phyloP scores from a whole-genome alignment of 2,329 filamentous ascomycete genomes.

The Phialophora expanda region DNA sequence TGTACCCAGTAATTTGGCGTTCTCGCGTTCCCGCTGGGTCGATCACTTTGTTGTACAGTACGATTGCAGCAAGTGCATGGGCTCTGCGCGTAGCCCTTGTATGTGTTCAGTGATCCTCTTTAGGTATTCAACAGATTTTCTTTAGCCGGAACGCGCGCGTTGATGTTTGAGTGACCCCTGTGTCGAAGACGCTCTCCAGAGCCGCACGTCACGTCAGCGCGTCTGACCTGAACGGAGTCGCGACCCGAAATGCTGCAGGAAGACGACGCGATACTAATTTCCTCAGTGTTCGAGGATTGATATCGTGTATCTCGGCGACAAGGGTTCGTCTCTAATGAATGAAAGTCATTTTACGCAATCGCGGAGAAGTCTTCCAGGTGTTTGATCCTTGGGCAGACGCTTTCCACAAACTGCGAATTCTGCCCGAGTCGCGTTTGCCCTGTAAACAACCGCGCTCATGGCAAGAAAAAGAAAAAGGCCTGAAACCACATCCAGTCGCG shows the following conservation, averaged over 20 bases:
- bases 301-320: constrained; percentile 7
- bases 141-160: neutral
- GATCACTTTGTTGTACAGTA: neutral
- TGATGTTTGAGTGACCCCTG: neutral
- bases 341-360: neutral
- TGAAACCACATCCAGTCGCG: constrained; percentile 14
- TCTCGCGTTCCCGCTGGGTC: neutral
- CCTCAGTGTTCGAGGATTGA: constrained; percentile 1
- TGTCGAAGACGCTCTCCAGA: neutral
- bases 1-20: neutral
- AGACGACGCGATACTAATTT: constrained; percentile 9
- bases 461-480: constrained; percentile 37
- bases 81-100: neutral
- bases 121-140: neutral
- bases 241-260: neutral
- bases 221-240: neutral
- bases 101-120: neutral
- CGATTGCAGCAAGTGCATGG: neutral
- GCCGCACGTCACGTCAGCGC: neutral
- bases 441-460: constrained; percentile 29
- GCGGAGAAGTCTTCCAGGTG: constrained; percentile 3
- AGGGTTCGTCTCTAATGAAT: neutral
- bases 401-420: neutral
- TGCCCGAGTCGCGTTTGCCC: constrained; percentile 4
- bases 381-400: neutral